Evolutionary conservation across 2,329 filamentous ascomycete species (phyloP).

Genomic region (Graphiopsis chlorocephala): DNA sequence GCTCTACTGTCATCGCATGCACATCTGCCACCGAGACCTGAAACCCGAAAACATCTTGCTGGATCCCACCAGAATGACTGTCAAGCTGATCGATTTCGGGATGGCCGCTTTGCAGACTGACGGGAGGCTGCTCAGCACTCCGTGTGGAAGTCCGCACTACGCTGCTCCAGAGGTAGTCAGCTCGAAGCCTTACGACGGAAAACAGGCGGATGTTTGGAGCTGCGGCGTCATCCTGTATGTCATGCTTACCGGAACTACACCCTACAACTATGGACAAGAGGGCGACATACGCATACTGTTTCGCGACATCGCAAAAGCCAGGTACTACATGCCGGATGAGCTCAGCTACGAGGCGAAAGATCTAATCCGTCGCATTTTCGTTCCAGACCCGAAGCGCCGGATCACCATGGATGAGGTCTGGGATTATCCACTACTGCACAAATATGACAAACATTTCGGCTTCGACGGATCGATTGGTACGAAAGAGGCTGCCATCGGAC

Average conservation of each 20-base stretch:
- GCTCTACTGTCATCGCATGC: constrained; percentile 88
- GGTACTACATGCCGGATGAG: constrained; percentile 45
- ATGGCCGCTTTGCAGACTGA: constrained; percentile 91
- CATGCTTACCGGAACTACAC: constrained; percentile 77
- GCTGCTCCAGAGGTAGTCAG: constrained; percentile 88
- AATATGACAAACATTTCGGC: constrained; percentile 71
- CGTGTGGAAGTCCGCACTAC: constrained; percentile 95
- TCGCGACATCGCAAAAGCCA: constrained; percentile 52
- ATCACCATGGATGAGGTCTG: constrained; percentile 81
- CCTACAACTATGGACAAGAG: constrained; percentile 68
- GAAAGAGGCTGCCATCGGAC: constrained; percentile 49
- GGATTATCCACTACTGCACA: constrained; percentile 80
- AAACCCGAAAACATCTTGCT: constrained; percentile 97
- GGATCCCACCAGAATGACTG: constrained; percentile 63
- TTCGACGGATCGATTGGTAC: constrained; percentile 57
- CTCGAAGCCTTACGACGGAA: constrained; percentile 74
- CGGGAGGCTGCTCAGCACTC: constrained; percentile 76
- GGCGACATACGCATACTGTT: constrained; percentile 63
- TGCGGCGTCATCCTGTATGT: constrained; percentile 87
- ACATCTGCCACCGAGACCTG: constrained; percentile 92
- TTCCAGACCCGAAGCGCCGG: constrained; percentile 72
- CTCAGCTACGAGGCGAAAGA: constrained; percentile 69
- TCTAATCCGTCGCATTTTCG: constrained; percentile 75
- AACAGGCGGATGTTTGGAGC: constrained; percentile 91
- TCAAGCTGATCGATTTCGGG: constrained; percentile 96